Evolutionary conservation across 2,329 filamentous ascomycete genomes (phyloP).

Genomic region (Hirsutella minnesotensis): DNA sequence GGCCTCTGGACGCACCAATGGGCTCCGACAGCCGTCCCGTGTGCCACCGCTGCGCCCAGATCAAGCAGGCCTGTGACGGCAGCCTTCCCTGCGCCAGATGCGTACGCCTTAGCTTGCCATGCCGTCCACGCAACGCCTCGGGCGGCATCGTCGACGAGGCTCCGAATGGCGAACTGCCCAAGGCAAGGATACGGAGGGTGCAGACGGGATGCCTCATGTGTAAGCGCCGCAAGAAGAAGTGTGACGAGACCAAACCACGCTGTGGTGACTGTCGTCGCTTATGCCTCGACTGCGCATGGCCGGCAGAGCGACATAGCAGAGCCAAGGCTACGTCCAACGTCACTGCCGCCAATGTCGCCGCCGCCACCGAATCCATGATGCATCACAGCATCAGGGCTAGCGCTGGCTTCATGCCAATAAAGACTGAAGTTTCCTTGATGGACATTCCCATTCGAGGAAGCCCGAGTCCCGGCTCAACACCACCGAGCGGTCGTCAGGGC

Average conservation of each 20-base stretch:
- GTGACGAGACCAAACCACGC: constrained; percentile 30
- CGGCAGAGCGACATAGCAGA: constrained; percentile 11
- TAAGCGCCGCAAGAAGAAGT: constrained; percentile 35
- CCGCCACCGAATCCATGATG: not conserved
- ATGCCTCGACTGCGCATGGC: constrained; percentile 21
- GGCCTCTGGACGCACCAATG: constrained; percentile 7
- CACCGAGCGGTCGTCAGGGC: constrained; percentile 5
- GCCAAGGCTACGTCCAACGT: constrained; percentile 6
- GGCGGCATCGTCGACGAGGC: constrained; percentile 5
- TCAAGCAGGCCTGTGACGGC: constrained; percentile 23
- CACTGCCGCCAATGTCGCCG: constrained; percentile 2
- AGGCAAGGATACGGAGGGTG: constrained; percentile 20
- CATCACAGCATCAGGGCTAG: not conserved
- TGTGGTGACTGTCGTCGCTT: constrained; percentile 25
- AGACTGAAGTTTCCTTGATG: constrained; percentile 2
- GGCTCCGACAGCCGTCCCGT: constrained; percentile 17
- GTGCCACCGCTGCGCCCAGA: constrained; percentile 22
- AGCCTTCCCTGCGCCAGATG: constrained; percentile 20
- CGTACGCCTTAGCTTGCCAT: constrained; percentile 19
- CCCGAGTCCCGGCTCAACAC: constrained; percentile 11
- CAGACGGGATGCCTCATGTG: constrained; percentile 31
- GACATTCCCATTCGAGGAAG: constrained; percentile 11
- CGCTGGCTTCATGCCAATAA: not conserved
- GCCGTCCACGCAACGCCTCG: constrained; percentile 13
- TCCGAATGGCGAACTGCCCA: constrained; percentile 13